A percentile compares a stretch with the other conserved stretches of the same genome.
These are phyloP conservation scores for Adenanthera pavonina DNA, from an alignment of 306 rosid genomes.

Conservation along the genomic window DNA sequence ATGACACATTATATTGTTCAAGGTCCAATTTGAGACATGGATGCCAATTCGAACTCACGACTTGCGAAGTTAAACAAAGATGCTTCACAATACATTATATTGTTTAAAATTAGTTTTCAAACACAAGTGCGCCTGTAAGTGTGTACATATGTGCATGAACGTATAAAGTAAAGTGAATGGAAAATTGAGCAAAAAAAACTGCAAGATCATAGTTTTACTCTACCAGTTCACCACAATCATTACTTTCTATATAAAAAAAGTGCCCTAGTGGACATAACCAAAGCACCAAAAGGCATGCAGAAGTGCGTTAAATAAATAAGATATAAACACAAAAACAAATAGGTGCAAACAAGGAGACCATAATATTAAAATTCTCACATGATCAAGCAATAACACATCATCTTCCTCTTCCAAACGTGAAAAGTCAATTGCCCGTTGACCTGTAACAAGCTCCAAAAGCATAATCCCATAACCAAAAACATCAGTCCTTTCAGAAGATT, in stretches of 20 bases:
- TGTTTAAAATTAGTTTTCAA: background rate
- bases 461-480: conserved; percentile 97
- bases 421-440: conserved; percentile 95
- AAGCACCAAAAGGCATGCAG: conserved; percentile 24
- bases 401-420: conserved; percentile 99
- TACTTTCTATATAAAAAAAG: background rate
- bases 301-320: conserved; percentile 37
- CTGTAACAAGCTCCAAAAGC: conserved; percentile 97
- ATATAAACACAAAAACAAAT: background rate
- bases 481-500: conserved; percentile 97
- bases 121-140: background rate
- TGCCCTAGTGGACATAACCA: conserved; percentile 17
- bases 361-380: conserved; percentile 61
- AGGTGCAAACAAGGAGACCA: conserved; percentile 21
- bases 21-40: too few relatives aligned
- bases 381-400: conserved; percentile 90
- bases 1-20: background rate
- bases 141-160: background rate
- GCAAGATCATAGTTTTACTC: background rate
- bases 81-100: too few relatives aligned
- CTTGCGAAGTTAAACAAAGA: too few relatives aligned
- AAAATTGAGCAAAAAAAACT: background rate
- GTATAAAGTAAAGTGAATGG: background rate
- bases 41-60: too few relatives aligned
- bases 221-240: background rate